phyloP scores from a whole-genome alignment of 148 eudicot species.

The Pharnaceum exiguum region DNA sequence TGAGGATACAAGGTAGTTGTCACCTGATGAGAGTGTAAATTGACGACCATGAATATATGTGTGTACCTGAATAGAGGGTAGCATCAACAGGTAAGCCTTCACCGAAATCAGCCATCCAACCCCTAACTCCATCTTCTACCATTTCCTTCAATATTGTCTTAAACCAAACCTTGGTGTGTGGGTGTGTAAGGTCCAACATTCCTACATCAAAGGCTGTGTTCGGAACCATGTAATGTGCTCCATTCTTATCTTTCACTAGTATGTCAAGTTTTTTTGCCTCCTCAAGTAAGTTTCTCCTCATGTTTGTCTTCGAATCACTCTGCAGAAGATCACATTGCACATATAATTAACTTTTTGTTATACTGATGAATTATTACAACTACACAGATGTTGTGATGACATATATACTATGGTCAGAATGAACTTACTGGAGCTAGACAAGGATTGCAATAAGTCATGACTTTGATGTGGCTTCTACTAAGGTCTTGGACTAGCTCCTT shows the following conservation, averaged over 20 bases:
- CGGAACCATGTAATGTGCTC: conserved; percentile 92
- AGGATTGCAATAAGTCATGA: conserved; percentile 98
- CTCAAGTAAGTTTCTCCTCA: conserved; percentile 59
- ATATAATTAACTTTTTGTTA: too few species aligned
- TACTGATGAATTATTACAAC: too few species aligned
- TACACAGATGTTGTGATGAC: too few species aligned
- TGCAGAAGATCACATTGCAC: conserved; percentile 27
- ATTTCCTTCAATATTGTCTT: conserved; percentile 71
- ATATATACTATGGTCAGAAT: background rate
- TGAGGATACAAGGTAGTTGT: too few species aligned
- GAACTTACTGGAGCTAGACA: conserved; percentile 81
- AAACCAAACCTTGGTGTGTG: conserved; percentile 74
- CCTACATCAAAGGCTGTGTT: conserved; percentile 99
- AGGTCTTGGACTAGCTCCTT: conserved; percentile 62
- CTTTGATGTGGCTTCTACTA: conserved; percentile 47
- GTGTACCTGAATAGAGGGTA: conserved; percentile 73
- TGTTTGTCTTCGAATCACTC: conserved; percentile 71
- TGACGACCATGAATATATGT: background rate
- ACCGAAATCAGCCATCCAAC: conserved; percentile 99
- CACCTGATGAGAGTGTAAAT: too few species aligned
- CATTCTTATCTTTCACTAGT: conserved; percentile 67
- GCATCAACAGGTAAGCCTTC: conserved; percentile 97
- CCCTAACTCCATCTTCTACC: conserved; percentile 92
- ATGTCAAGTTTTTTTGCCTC: conserved; percentile 88
- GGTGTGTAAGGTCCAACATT: conserved; percentile 94